phyloP scores from a whole-genome alignment of 2,329 filamentous ascomycete species.

The Diaporthe capsici region DNA sequence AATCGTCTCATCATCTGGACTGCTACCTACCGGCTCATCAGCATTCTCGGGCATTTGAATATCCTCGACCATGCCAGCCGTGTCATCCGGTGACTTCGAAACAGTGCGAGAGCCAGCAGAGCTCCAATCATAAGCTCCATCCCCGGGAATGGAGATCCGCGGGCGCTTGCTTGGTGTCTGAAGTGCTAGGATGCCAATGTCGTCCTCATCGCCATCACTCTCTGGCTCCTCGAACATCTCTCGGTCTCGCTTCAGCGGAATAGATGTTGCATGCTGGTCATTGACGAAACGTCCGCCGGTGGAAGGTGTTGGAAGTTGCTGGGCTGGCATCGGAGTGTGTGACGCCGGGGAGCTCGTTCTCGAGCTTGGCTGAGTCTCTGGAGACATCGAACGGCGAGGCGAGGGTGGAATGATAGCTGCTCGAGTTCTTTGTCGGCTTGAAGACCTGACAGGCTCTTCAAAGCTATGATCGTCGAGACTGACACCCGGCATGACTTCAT shows the following conservation, averaged over 20 bases:
- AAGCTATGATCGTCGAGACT: background rate
- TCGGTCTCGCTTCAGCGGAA: background rate
- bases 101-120: background rate
- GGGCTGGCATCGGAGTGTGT: background rate
- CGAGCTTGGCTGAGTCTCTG: background rate
- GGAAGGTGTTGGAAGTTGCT: background rate
- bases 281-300: background rate
- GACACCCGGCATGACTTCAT: background rate
- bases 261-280: background rate
- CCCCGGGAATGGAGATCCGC: background rate
- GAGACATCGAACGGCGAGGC: background rate
- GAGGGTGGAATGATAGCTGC: accelerated
- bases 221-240: background rate
- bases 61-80: background rate
- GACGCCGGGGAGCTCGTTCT: background rate
- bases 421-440: background rate
- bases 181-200: background rate
- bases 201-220: background rate
- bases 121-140: background rate
- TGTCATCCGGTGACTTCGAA: background rate
- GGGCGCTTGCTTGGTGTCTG: constrained; percentile 7
- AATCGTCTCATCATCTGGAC: background rate
- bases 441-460: no score
- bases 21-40: background rate
- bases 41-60: accelerated